Conservation (phyloP, 2,329 filamentous ascomycete species). For the Dendryphion nanum region DNA sequence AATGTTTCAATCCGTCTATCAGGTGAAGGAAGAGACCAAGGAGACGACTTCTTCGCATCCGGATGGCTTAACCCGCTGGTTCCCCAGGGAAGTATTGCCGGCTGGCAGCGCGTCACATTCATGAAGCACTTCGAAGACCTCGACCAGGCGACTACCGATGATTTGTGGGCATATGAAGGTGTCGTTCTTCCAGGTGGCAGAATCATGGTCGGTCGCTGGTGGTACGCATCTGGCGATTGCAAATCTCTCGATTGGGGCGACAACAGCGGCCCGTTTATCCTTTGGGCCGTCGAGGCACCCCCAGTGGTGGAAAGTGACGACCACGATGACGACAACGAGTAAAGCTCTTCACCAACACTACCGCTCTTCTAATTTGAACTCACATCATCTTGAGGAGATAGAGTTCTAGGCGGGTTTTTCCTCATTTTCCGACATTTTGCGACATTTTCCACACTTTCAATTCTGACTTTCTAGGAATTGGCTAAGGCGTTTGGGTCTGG, state of each 20-base stretch:
- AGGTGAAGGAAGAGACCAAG: background rate
- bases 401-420: no score
- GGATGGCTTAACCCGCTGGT: slow-evolving; percentile 54
- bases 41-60: slow-evolving; percentile 10
- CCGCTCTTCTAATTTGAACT: no score
- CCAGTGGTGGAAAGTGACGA: no score
- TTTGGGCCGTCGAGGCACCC: slow-evolving; percentile 5
- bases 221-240: slow-evolving; percentile 35
- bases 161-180: slow-evolving; percentile 50
- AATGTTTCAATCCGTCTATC: background rate
- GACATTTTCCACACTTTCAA: no score
- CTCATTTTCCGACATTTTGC: no score
- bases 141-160: slow-evolving; percentile 27
- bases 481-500: no score
- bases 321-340: no score
- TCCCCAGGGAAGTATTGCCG: slow-evolving; percentile 47
- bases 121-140: slow-evolving; percentile 49
- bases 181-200: slow-evolving; percentile 48
- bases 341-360: no score
- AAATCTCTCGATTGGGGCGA: slow-evolving; percentile 7
- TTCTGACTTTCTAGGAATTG: no score
- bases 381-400: no score
- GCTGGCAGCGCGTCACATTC: slow-evolving; percentile 56
- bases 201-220: slow-evolving; percentile 51
- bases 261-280: slow-evolving; percentile 25